Evolutionary conservation across 1,284 basidiomycete genomes (phyloP), one percentile per base, ranked within the genome.

Genomic region (Ceratobasidium sp.): DNA sequence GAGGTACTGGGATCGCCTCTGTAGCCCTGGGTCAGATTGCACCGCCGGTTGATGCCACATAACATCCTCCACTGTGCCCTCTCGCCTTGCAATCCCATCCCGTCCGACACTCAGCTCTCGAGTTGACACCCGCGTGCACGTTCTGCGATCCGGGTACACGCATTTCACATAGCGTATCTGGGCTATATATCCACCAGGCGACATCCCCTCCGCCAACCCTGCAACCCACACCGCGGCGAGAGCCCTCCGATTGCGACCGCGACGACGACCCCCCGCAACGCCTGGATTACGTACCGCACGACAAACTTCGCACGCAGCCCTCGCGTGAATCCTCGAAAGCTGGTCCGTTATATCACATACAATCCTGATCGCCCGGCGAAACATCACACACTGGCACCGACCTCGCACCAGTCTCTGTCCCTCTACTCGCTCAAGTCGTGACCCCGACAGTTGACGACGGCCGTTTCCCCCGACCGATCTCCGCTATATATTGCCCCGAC

Each of bases 21-120:
- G 66, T 43, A 55, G 54, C 54, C 66, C 66, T 70, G 66, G 66
- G 66, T 58, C 66, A 70, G 52, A 55, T 46, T 70, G 66, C 66
- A 70, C 66, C 54, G 66, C 66, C 66, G 58, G 49, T 26, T 54
- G 66, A 47, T 54, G n/a, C 30, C 64, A 58, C 66, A 47, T 70
- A 70, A 70, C 54, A 70, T 70, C 66, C 50, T 54, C 64, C 43
- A 26, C 52, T 43, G 47, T 46, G 66, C 66, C 66, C 66, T 70
- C 66, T 13, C 21, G 44, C 66, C 54, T 57, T 52, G 50, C 52
- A 55, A 38, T 55, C 64, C 64, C 64, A 67, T 47, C 64, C 64
- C 50, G 32, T 26, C 52, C 63, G 13, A 18, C 23, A 30, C 38
- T 21, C 38, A 26, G 64, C 28, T 41, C 50, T 43, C 11, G 64